Percentiles rank a stretch among this genome's conserved stretches.
Conservation (phyloP, 1,284 basidiomycete genomes). For the Rhodofomes roseus region DNA sequence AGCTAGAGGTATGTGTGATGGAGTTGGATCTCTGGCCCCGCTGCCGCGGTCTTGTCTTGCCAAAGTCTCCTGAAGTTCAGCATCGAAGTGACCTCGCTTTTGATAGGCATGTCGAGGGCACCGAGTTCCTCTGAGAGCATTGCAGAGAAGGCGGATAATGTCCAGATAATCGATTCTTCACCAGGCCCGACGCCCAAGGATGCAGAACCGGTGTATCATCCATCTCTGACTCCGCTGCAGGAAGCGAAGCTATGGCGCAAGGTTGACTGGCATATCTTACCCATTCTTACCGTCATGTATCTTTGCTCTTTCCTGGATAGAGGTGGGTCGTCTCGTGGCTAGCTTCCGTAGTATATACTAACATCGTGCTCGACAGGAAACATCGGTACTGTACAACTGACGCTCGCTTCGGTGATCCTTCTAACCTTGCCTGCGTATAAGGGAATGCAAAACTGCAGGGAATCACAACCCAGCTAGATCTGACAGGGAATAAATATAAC, state of each 20-base stretch:
- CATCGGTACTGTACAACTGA: slow-evolving; percentile 3
- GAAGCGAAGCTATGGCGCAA: slow-evolving; percentile 60
- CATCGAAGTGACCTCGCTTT: neutral
- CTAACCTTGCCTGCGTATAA: slow-evolving; percentile 16
- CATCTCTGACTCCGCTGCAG: slow-evolving; percentile 43
- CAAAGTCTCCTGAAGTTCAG: neutral
- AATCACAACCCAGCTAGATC: slow-evolving; percentile 45
- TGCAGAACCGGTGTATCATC: slow-evolving; percentile 40
- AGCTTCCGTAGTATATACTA: neutral
- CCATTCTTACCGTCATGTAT: slow-evolving; percentile 34
- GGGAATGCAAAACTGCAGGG: slow-evolving; percentile 69
- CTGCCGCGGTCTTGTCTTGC: neutral
- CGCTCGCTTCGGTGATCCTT: neutral
- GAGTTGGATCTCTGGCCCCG: no score
- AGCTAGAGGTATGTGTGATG: neutral
- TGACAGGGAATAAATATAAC: slow-evolving; percentile 59
- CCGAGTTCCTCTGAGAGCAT: neutral
- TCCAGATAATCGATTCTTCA: neutral
- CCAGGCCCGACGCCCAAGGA: neutral
- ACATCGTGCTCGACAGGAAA: slow-evolving; percentile 1
- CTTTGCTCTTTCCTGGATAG: slow-evolving; percentile 6
- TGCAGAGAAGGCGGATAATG: neutral
- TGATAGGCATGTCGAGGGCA: neutral
- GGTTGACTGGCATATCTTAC: slow-evolving; percentile 60
- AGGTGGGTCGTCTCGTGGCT: neutral